These are phyloP conservation scores for Ustilago curta DNA, from an alignment of 1,284 basidiomycete genomes.

Conservation along the genomic window DNA sequence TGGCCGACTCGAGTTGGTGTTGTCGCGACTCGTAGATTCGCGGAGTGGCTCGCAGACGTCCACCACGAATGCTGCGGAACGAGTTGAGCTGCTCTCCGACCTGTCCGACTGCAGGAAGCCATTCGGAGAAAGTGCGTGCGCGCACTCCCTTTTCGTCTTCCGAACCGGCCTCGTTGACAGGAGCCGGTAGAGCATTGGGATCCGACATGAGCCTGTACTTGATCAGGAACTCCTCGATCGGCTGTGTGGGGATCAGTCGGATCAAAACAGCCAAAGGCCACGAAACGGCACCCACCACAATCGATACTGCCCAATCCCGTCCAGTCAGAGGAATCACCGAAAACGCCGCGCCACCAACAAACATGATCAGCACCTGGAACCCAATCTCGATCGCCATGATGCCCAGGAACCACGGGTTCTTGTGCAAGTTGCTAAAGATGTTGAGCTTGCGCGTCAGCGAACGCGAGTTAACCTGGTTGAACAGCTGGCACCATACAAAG, in stretches of 20 bases:
- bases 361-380: constrained; percentile 88
- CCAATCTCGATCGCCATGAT: constrained; percentile 88
- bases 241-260: constrained; percentile 83
- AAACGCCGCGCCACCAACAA: constrained; percentile 91
- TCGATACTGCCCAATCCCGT: constrained; percentile 91
- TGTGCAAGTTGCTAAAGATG: constrained; percentile 84
- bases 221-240: constrained; percentile 81
- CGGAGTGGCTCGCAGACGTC: constrained; percentile 77
- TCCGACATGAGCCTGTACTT: constrained; percentile 77
- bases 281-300: constrained; percentile 86
- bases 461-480: constrained; percentile 90
- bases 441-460: constrained; percentile 87
- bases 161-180: constrained; percentile 19
- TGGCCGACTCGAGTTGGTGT: constrained; percentile 63
- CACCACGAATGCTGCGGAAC: constrained; percentile 72
- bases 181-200: constrained; percentile 77
- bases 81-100: constrained; percentile 57
- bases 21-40: constrained; percentile 65
- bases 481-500: constrained; percentile 84
- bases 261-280: constrained; percentile 87
- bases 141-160: constrained; percentile 72
- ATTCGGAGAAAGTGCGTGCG: constrained; percentile 73
- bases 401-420: constrained; percentile 86
- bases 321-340: constrained; percentile 82
- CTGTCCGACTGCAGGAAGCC: constrained; percentile 78